Evolutionary conservation across 257 asterid genomes (phyloP), one percentile per base, ranked within the genome.

Genomic region (Gentiana straminea): DNA sequence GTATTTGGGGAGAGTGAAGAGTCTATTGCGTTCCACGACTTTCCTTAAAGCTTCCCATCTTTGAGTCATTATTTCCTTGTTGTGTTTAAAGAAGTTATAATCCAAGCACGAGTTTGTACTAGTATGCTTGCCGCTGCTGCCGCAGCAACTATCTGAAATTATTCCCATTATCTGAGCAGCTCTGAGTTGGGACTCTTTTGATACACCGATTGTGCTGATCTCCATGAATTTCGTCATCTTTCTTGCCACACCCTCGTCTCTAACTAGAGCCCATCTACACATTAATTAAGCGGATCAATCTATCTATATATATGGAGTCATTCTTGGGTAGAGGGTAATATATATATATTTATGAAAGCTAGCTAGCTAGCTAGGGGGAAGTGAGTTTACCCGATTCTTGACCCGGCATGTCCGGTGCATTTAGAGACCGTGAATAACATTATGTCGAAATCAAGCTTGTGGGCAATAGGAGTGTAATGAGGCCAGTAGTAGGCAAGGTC

Each of bases 401-500:
- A 83, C 48, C 98, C 95, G 3, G 97, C 97, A 46, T 91, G 95
- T 1, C 98, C 95, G 2, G 90, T 81, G 83, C 87, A 83, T 70
- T 91, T 87, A n/a, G 98, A 91, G 52, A 73, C 73, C 0, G 97
- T 87, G 53, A 91, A 91, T 1, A 91, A 76, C 97, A 87, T 87
- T 13, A 91, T 36, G 53, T 84, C 90, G 38, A 73, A 64, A 69
- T 83, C 74, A 5, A 77, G 75, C 35, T 89, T 66, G 13, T 84
- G 52, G n/a, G 97, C 70, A 35, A 87, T 81, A 39, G 94, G 75
- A 0, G 89, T 84, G 70, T 84, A 84, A 1, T 91, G 97, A 1
- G 97, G 97, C 97, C 98, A 91, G 54, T 87, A 87, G 58, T 87
- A 91, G 15, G 95, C 97, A 8, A 87, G 76, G 50, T 91, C 95